These are phyloP conservation scores for Solanum pinnatisectum DNA, from an alignment of 257 asterid genomes.

Conservation along the genomic window DNA sequence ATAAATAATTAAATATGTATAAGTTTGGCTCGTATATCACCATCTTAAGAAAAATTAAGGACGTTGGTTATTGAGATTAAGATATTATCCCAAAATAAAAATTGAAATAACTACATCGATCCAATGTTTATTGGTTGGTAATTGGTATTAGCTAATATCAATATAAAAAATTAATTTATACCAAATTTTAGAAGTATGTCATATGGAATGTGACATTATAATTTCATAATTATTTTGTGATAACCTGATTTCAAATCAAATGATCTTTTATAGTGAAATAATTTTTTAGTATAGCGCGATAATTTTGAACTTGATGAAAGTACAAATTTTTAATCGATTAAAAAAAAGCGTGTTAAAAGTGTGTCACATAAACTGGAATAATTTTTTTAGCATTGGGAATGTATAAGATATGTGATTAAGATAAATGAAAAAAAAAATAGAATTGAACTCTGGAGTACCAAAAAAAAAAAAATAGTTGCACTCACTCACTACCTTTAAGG, in stretches of 20 bases:
- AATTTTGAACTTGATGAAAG: too few species aligned
- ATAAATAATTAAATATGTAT: too few species aligned
- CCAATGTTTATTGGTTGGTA: background rate
- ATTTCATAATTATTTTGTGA: too few species aligned
- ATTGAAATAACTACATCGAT: background rate
- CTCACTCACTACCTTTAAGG: slow-evolving; percentile 10
- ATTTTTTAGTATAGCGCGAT: too few species aligned
- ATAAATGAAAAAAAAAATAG: background rate
- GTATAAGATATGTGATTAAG: background rate
- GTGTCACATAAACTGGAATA: background rate
- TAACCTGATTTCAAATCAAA: too few species aligned
- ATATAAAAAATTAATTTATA: too few species aligned
- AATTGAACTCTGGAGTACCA: background rate
- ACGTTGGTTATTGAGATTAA: background rate
- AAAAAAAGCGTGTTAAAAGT: too few species aligned
- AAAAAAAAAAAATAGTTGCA: background rate
- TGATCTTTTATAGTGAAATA: too few species aligned
- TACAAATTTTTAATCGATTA: accelerated
- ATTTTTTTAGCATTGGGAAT: background rate
- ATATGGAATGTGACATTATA: background rate
- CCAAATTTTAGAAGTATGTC: background rate
- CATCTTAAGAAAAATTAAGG: background rate
- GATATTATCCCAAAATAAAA: background rate
- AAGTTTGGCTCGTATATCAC: background rate
- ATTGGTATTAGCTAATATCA: background rate